Evolutionary conservation across 257 asterid genomes (phyloP).

Genomic region (Salvia miltiorrhiza): DNA sequence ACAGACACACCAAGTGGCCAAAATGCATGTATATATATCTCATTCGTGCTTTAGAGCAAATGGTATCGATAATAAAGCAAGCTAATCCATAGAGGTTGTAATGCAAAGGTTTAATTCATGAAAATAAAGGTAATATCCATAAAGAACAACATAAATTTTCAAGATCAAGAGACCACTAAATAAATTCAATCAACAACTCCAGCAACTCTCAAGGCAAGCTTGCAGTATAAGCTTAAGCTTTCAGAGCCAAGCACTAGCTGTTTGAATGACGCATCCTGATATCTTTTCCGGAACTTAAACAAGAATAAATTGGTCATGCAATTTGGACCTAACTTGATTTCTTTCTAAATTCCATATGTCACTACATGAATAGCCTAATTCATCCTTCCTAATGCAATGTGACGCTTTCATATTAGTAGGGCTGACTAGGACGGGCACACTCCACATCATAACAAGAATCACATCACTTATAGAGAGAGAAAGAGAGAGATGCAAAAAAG

Average conservation of each 20-base stretch:
- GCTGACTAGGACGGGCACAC: background rate
- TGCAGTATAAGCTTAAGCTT: background rate
- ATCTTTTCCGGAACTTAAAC: background rate
- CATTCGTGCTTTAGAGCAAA: constrained; percentile 15
- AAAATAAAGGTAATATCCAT: background rate
- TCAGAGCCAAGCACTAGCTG: background rate
- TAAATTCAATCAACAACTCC: background rate
- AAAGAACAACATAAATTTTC: background rate
- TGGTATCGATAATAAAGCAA: background rate
- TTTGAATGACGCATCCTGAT: background rate
- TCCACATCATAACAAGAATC: background rate
- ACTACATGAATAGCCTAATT: background rate
- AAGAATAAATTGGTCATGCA: background rate
- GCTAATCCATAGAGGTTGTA: background rate
- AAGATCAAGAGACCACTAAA: background rate
- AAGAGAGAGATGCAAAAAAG: background rate
- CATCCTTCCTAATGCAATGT: background rate
- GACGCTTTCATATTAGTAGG: background rate
- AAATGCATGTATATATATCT: background rate
- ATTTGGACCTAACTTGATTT: constrained; percentile 4
- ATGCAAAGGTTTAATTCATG: background rate
- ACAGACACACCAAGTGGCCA: constrained; percentile 11
- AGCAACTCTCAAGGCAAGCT: background rate
- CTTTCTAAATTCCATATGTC: background rate
- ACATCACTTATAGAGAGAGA: background rate